These are phyloP conservation scores for Globisporangium splendens DNA, from an alignment of 352 stramenopile species.

Conservation along the genomic window DNA sequence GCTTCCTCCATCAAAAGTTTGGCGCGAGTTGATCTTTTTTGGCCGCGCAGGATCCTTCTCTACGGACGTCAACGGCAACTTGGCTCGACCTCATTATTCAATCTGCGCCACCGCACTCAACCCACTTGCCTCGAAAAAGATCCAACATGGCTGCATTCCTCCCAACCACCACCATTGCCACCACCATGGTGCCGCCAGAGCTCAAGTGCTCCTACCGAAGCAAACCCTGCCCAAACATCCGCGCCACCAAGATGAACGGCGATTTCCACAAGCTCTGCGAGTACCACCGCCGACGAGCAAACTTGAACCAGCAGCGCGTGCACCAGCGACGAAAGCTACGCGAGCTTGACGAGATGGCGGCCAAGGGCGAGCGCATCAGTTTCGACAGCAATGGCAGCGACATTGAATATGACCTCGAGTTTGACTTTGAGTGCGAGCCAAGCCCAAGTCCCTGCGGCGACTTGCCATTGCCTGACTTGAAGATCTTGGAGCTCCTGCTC, in stretches of 20 bases:
- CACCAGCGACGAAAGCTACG: conserved; percentile 21
- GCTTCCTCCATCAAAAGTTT: too few species aligned
- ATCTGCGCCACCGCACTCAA: conserved; percentile 1
- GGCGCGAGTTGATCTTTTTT: too few species aligned
- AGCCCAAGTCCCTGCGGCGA: conserved; percentile 12
- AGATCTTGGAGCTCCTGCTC: conserved; percentile 13
- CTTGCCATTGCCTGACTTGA: conserved; percentile 8
- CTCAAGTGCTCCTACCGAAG: conserved; percentile 26
- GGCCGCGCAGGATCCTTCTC: too few species aligned
- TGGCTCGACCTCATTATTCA: not conserved
- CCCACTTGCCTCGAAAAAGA: too few species aligned
- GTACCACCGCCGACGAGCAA: conserved; percentile 35
- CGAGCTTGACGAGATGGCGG: not conserved
- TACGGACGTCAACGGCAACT: too few species aligned
- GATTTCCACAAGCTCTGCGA: conserved; percentile 42
- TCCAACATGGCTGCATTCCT: not conserved
- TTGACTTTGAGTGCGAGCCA: conserved; percentile 14
- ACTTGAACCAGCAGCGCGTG: conserved; percentile 38
- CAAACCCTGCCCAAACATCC: conserved; percentile 29
- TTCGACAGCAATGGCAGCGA: conserved; percentile 3
- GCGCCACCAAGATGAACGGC: conserved; percentile 40
- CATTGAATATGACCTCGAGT: conserved; percentile 10
- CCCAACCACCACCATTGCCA: not conserved
- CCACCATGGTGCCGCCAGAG: not conserved
- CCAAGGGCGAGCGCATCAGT: not conserved